Base-by-base conservation (phyloP, 768 basidiomycete species). In the Russula sp. region DNA sequence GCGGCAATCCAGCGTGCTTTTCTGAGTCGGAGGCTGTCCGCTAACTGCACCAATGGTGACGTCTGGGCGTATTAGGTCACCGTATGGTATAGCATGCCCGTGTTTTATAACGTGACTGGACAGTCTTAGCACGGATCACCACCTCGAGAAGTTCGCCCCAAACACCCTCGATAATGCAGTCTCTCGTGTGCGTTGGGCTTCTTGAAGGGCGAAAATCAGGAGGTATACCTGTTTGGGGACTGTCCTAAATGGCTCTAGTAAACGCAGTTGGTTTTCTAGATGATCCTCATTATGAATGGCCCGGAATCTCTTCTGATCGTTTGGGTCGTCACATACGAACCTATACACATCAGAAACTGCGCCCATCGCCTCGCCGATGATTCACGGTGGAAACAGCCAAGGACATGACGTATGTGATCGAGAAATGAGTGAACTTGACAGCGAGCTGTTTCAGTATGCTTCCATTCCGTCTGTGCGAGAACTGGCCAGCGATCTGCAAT, bases 381-480 rank as follows among this genome's bases (percentile, higher is more conserved):
- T 52, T 60, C 59, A 20, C 53, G 59, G 32, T 53, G 32, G 44
- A 45, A 22, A 4, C 18, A 16, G 27, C 13, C 20, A 52, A 59
- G 20, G 51, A 45, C 42, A 60, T 27, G 59, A 53, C 7, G 51
- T 35, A 18, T 40, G 42, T 53, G 59, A 59, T 59, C 42, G 59
- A 6, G 9, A 18, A 2, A 42, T 32, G 34, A 31, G 47, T 35
- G 22, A 57, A 14, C 48, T 3, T 42, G 49, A 35, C 10, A 18
- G 44, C 40, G 3, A 37, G 27, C 13, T 35, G 42, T 52, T 44
- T 34, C 32, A 20, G 50, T 44, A 53, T 44, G 20, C 8, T 52
- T 45, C 42, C 8, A 9, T 34, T 45, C 31, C 32, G 20, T 20
- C 13, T 32, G 31, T 34, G 51, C 34, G n/a, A 44, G 45, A 45